phyloP scores from a whole-genome alignment of 2,329 filamentous ascomycete species.

The Ophiostoma sp. region DNA sequence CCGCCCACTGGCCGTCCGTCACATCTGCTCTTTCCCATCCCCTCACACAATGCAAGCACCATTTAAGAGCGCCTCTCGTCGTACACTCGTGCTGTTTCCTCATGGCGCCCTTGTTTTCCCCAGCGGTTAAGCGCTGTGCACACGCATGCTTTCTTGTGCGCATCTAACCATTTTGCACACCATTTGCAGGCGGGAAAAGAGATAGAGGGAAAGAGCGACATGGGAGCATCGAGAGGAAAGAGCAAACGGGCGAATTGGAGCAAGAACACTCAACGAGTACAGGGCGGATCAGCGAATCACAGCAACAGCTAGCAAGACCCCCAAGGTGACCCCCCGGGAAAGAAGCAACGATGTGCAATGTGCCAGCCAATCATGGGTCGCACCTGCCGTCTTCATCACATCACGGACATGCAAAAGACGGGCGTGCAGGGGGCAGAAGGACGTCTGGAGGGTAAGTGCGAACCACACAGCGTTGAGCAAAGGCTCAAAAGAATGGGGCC shows the following conservation, averaged over 20 bases:
- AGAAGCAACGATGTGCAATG: conserved; percentile 17
- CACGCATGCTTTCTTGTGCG: neutral
- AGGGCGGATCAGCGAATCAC: neutral
- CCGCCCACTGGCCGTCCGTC: neutral
- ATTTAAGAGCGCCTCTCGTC: neutral
- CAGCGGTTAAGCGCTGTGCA: neutral
- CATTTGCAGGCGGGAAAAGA: neutral
- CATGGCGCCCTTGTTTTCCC: neutral
- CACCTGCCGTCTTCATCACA: conserved; percentile 24
- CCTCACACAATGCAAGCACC: neutral
- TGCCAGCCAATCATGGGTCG: conserved; percentile 25
- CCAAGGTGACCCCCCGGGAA: neutral
- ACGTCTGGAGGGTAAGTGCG: neutral
- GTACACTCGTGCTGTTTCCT: neutral
- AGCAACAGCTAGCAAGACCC: neutral
- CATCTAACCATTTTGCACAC: neutral
- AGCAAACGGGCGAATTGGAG: neutral
- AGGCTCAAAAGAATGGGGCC: neutral
- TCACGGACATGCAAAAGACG: conserved; percentile 4
- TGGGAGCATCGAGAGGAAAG: neutral
- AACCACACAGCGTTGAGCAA: neutral
- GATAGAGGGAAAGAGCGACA: neutral
- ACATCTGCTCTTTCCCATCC: neutral
- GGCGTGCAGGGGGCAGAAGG: neutral
- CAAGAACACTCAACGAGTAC: neutral